A percentile compares a stretch with the other conserved stretches of the same genome.
Conservation (phyloP, 306 rosid genomes). For the Trifolium repens region DNA sequence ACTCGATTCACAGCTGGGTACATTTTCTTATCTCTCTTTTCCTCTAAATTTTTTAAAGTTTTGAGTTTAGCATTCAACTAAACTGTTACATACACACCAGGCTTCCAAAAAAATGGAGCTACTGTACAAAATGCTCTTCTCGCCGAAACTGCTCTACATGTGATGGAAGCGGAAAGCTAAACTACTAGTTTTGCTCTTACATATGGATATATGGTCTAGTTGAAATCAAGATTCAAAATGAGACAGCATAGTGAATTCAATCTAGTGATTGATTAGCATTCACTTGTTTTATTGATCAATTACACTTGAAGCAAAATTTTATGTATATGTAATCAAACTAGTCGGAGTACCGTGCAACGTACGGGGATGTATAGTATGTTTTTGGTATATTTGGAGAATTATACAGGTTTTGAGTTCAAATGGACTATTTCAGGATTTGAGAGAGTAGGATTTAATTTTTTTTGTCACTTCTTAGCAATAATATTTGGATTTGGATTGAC, state of each 20-base stretch:
- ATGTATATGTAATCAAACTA: neutral
- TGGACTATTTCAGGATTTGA: neutral
- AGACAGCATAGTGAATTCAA: constrained; percentile 27
- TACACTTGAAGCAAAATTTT: constrained; percentile 29
- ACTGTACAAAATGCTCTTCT: constrained; percentile 89
- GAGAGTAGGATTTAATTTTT: no score
- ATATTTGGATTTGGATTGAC: no score
- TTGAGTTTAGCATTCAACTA: constrained; percentile 34
- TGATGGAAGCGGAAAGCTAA: constrained; percentile 80
- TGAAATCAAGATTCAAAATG: constrained; percentile 40
- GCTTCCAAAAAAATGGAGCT: constrained; percentile 99
- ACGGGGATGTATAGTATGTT: constrained; percentile 8
- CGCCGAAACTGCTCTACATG: constrained; percentile 75
- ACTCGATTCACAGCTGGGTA: constrained; percentile 91
- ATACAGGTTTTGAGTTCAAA: constrained; percentile 21
- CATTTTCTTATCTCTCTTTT: constrained; percentile 17
- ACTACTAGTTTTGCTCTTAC: constrained; percentile 49
- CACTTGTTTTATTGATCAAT: constrained; percentile 7
- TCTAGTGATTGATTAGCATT: constrained; percentile 32
- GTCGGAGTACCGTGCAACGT: no score
- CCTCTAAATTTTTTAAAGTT: constrained; percentile 15
- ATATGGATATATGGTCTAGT: constrained; percentile 1
- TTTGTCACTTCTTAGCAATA: no score
- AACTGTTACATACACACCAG: constrained; percentile 46
- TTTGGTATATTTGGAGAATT: constrained; percentile 26